phyloP scores from a whole-genome alignment of 768 basidiomycete species.

The Lactifluus subvellereus region DNA sequence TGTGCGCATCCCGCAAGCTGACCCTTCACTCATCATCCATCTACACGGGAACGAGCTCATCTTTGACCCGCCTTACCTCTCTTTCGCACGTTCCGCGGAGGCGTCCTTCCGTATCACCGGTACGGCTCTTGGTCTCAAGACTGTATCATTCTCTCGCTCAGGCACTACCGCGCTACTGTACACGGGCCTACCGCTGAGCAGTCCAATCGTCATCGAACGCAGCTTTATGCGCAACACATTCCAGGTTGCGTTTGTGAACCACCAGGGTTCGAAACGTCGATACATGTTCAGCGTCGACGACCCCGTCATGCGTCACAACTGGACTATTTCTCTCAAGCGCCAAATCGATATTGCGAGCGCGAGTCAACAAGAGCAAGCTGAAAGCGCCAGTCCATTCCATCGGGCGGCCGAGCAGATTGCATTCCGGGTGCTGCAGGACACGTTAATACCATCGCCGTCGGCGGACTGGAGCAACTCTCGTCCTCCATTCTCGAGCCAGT shows the following conservation, averaged over 20 bases:
- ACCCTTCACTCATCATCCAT: slow-evolving; percentile 77
- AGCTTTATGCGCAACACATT: slow-evolving; percentile 97
- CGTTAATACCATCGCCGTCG: slow-evolving; percentile 47
- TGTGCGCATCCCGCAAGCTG: slow-evolving; percentile 78
- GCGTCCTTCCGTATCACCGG: slow-evolving; percentile 90
- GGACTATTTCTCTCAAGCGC: slow-evolving; percentile 61
- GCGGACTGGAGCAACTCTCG: slow-evolving; percentile 5
- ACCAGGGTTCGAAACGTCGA: slow-evolving; percentile 61
- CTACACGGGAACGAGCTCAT: slow-evolving; percentile 81
- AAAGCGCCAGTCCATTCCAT: slow-evolving; percentile 40
- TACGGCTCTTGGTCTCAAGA: slow-evolving; percentile 74
- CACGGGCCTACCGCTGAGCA: slow-evolving; percentile 72
- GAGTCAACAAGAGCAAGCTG: slow-evolving; percentile 26
- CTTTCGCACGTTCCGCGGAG: slow-evolving; percentile 70
- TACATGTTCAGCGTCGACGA: slow-evolving; percentile 96
- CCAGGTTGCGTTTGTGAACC: slow-evolving; percentile 79
- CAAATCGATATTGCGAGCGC: slow-evolving; percentile 51
- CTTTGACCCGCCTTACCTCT: slow-evolving; percentile 83
- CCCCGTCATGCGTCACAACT: slow-evolving; percentile 65
- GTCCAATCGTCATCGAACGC: slow-evolving; percentile 73
- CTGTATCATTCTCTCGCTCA: slow-evolving; percentile 75
- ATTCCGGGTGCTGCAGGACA: slow-evolving; percentile 81
- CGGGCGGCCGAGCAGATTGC: slow-evolving; percentile 70
- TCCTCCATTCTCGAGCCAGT: slow-evolving; percentile 31
- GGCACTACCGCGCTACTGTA: slow-evolving; percentile 83